Base-by-base conservation (phyloP, 371 early-diverging fungal genomes). In the Apophysomyces trapeziformis region DNA sequence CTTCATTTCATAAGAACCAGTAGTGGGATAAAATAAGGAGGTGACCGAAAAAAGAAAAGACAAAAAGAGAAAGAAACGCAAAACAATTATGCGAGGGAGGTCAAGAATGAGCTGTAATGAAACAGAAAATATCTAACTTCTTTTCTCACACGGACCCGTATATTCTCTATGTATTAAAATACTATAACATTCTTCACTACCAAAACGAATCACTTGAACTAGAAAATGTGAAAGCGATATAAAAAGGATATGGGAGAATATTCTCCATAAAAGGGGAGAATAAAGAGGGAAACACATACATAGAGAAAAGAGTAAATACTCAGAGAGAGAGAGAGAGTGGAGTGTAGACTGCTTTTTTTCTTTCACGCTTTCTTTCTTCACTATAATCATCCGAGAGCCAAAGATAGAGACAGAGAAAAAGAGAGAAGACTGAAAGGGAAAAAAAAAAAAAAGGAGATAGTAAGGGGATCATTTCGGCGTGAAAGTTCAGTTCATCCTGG, bases 1-100 rank as follows among this genome's bases (percentile, higher is more conserved):
- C 44, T 61, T 61, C 61, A 61, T 61, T 61, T 61, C 61, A 61
- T 41, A 59, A 36, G 38, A 59, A 59, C 13, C 32, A 38, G 39
- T 16, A 50, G n/a, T 18, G 54, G 54, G 54, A 50, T 50, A 58
- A 59, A 59, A 59, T 59, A 43, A 59, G 38, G 60, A 59, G 38
- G 39, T 14, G 18, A 57, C n/a, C n/a, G 13, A 37, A 57, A 57
- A 37, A 57, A 18, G 56, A 56, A 56, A 11, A 57, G 32, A 7
- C n/a, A 57, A 13, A 45, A 14, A 35, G 6, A 59, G 43, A n/a
- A 43, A 12, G 57, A 37, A 57, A 12, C 12, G 13, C 13, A 59
- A 38, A 59, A 59, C 60, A 6, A 59, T 18, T 59, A 38, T 37
- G 43, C 39, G 60, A 59, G 38, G 38, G 58, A 39, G 37, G 37